phyloP scores from a whole-genome alignment of 768 basidiomycete genomes.

The Russula griseocarnosa region DNA sequence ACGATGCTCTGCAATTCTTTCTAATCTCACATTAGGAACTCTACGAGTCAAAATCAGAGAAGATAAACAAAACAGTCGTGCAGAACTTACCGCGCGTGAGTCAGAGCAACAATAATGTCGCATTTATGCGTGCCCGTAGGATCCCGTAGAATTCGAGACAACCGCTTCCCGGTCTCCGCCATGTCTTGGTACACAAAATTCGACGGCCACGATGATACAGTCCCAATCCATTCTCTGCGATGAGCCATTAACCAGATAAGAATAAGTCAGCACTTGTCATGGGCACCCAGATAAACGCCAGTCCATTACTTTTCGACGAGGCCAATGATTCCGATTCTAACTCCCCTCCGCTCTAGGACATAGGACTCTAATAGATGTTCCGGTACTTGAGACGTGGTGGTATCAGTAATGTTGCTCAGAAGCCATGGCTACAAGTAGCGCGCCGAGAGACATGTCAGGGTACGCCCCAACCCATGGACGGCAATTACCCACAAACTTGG shows the following conservation, averaged over 20 bases:
- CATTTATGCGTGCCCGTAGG: slow-evolving; percentile 63
- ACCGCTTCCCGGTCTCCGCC: slow-evolving; percentile 62
- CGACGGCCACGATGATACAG: slow-evolving; percentile 81
- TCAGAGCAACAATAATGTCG: slow-evolving; percentile 81
- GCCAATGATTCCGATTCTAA: slow-evolving; percentile 78
- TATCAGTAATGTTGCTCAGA: slow-evolving; percentile 81
- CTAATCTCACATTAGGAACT: slow-evolving; percentile 34
- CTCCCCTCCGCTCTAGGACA: slow-evolving; percentile 64
- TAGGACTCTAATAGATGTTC: slow-evolving; percentile 55
- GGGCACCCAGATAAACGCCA: not conserved
- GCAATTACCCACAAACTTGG: slow-evolving; percentile 58
- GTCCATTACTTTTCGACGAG: slow-evolving; percentile 75
- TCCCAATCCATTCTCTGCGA: slow-evolving; percentile 81
- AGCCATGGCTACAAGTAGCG: slow-evolving; percentile 67
- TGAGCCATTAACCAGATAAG: not conserved
- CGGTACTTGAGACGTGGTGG: slow-evolving; percentile 58
- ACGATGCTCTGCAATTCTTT: not conserved
- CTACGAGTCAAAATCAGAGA: slow-evolving; percentile 22
- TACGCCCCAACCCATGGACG: not conserved
- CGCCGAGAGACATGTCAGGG: not conserved
- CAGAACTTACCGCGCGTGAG: slow-evolving; percentile 63
- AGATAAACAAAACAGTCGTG: not conserved
- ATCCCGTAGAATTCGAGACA: slow-evolving; percentile 71
- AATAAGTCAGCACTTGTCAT: not conserved
- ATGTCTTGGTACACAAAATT: slow-evolving; percentile 76